These are phyloP conservation scores for Xylaria longipes DNA, from an alignment of 495 filamentous ascomycete genomes.

Conservation along the genomic window DNA sequence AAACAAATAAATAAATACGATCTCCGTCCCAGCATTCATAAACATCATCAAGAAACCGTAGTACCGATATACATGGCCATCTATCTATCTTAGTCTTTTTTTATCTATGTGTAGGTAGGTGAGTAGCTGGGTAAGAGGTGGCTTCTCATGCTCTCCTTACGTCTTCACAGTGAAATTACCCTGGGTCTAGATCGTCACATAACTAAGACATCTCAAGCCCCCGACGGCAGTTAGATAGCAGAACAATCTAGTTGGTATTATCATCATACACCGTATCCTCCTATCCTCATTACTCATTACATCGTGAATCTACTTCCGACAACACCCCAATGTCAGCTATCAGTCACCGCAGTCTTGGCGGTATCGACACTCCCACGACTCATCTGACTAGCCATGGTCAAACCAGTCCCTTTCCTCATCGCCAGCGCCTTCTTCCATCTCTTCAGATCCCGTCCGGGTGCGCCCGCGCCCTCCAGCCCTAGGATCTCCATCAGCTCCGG, in stretches of 20 bases:
- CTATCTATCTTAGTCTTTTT: background rate
- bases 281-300: background rate
- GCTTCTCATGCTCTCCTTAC: background rate
- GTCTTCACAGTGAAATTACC: background rate
- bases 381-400: constrained; percentile 53
- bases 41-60: background rate
- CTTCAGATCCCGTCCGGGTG: constrained; percentile 47
- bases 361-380: constrained; percentile 40
- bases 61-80: background rate
- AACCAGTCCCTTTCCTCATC: constrained; percentile 54
- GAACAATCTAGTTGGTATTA: background rate
- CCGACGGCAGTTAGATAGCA: background rate
- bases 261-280: background rate
- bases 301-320: background rate
- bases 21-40: background rate
- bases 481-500: constrained; percentile 65
- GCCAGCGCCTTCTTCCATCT: constrained; percentile 49
- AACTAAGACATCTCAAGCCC: background rate
- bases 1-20: too few species aligned
- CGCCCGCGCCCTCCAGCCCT: constrained; percentile 58
- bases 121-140: background rate
- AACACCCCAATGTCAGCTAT: background rate
- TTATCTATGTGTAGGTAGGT: background rate
- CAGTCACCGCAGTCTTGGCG: background rate
- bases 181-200: background rate